Evolutionary conservation across 1,284 basidiomycete species (phyloP).

Genomic region (Xerocomus minutiporus): DNA sequence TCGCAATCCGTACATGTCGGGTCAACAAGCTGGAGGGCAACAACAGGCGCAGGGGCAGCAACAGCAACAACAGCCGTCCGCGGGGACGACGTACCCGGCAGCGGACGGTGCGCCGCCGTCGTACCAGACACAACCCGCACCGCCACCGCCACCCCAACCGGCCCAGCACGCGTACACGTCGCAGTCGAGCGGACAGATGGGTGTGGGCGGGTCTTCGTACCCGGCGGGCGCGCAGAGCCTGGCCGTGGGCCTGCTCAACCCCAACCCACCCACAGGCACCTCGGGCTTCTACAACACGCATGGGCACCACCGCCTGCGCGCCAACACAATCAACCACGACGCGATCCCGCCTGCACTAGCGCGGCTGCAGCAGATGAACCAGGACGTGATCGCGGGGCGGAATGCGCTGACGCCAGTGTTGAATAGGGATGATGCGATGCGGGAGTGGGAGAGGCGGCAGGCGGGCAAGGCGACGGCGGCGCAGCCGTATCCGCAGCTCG

Average conservation of each 20-base stretch:
- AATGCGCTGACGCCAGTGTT: conserved; percentile 84
- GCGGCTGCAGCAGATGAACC: conserved; percentile 82
- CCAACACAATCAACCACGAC: conserved; percentile 87
- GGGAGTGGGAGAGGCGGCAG: conserved; percentile 85
- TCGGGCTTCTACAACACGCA: conserved; percentile 24
- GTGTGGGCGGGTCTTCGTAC: conserved; percentile 38
- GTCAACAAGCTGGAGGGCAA: conserved; percentile 38
- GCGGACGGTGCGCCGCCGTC: conserved; percentile 17
- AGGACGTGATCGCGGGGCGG: conserved; percentile 76
- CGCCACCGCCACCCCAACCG: conserved; percentile 30
- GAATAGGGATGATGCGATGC: conserved; percentile 85
- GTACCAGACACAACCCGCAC: conserved; percentile 22
- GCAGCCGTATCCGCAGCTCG: conserved; percentile 81
- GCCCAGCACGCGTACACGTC: conserved; percentile 26
- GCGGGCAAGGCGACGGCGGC: conserved; percentile 60
- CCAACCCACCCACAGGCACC: conserved; percentile 36
- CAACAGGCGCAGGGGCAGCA: conserved; percentile 32
- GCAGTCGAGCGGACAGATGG: conserved; percentile 23
- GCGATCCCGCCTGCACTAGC: conserved; percentile 88
- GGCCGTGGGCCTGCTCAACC: conserved; percentile 40
- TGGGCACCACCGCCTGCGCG: conserved; percentile 59
- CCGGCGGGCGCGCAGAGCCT: conserved; percentile 28
- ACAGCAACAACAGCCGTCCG: conserved; percentile 33
- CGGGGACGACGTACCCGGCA: conserved; percentile 19
- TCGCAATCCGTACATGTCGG: conserved; percentile 69